Evolutionary conservation across 2,329 filamentous ascomycete genomes (phyloP), one percentile per base, ranked within the genome.

Genomic region (Colletotrichum sp.): DNA sequence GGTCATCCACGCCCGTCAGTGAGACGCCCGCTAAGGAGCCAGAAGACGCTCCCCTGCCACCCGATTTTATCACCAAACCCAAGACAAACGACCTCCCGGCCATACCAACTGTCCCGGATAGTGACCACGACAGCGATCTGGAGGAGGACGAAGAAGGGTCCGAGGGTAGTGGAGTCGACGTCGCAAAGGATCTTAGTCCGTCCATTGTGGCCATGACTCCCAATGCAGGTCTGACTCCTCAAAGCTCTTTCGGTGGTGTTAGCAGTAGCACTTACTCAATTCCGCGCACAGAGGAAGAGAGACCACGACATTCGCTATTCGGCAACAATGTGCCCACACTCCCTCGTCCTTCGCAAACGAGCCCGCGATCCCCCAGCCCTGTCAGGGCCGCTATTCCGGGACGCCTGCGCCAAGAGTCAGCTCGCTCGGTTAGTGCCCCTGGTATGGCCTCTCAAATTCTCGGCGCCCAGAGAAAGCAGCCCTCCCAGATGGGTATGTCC

Each of bases 331-430:
- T 86, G 21, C 90, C 91, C 0, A 77, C 89, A 28, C 90, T 94
- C 71, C 86, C 91, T 12, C 90, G 90, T 39, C 86, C 90, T 28
- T 87, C 83, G 39, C 86, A 85, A 24, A 86, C 87, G n/a, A 93
- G 91, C 78, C 93, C 94, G 63, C 91, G 93, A 43, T 95, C 94
- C 12, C 94, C 94, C 2, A 96, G 94, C 78, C 94, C 94, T 2
- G 85, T 94, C 30, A 91, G 93, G 39, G 87, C 88, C 68, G 88
- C 90, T 55, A 84, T 92, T 34, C 91, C 92, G 36, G 83, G 86
- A 75, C 87, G 88, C 79, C 79, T 88, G 7, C 84, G 88, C 69
- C 84, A 87, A 26, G 91, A 93, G 34, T 83, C 86, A 3, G 84
- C 86, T 15, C 88, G 92, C 67, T 93, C 92, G 2, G 89, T 92